phyloP scores from a whole-genome alignment of 306 rosid genomes.

The Medicago ruthenica region DNA sequence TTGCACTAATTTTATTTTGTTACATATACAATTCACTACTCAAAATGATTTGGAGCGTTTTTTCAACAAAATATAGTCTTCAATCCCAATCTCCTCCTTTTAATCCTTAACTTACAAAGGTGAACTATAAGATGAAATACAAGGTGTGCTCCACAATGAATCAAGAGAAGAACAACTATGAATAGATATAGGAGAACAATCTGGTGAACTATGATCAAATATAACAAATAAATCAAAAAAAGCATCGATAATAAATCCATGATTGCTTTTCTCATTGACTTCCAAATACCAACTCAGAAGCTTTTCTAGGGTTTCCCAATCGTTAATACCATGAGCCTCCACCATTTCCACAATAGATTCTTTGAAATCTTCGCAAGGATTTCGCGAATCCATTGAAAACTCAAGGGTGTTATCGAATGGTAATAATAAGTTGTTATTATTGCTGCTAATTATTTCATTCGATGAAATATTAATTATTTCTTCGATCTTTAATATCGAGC shows the following conservation, averaged over 20 bases:
- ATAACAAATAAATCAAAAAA: constrained; percentile 72
- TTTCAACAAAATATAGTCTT: not conserved
- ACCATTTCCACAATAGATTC: constrained; percentile 89
- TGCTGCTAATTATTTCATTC: not conserved
- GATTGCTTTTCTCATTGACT: constrained; percentile 57
- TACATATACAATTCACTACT: not conserved
- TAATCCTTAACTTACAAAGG: constrained; percentile 23
- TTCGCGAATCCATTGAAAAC: constrained; percentile 57
- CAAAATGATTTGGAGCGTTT: not conserved
- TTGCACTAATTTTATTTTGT: not conserved
- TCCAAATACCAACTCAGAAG: constrained; percentile 73
- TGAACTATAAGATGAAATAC: constrained; percentile 36
- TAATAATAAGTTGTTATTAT: not conserved
- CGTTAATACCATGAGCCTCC: constrained; percentile 60
- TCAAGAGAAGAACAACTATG: constrained; percentile 42
- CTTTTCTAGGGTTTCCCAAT: constrained; percentile 75
- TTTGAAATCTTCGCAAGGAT: constrained; percentile 75
- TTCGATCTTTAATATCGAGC: constrained; percentile 43
- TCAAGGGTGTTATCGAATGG: constrained; percentile 58
- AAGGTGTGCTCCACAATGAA: constrained; percentile 53
- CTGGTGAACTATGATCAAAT: not conserved
- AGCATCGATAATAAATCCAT: constrained; percentile 63
- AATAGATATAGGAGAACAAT: constrained; percentile 52
- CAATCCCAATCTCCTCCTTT: constrained; percentile 25
- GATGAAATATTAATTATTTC: not conserved